phyloP scores from a whole-genome alignment of 2,329 filamentous ascomycete species.

The Talaromyces sp. region DNA sequence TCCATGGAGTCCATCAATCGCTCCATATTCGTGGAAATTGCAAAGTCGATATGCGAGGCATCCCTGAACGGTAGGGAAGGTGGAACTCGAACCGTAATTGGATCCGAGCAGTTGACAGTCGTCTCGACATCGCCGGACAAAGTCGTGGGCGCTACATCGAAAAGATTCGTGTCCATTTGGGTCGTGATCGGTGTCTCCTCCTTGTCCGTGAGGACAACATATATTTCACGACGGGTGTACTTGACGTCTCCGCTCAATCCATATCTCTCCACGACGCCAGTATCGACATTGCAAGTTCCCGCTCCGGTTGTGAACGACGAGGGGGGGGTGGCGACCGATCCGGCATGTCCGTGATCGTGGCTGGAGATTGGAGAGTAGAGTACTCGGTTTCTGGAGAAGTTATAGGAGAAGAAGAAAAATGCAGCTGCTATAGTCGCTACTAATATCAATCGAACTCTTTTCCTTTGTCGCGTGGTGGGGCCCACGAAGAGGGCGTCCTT shows the following conservation, averaged over 20 bases:
- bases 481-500: constrained; percentile 14
- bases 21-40: constrained; percentile 53
- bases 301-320: background rate
- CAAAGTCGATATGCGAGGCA: constrained; percentile 54
- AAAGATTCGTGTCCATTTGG: constrained; percentile 13
- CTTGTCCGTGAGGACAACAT: constrained; percentile 12
- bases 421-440: constrained; percentile 7
- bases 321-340: background rate
- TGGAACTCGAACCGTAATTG: constrained; percentile 49
- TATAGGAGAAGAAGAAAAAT: constrained; percentile 15
- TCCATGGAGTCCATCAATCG: constrained; percentile 51
- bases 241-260: constrained; percentile 5
- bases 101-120: constrained; percentile 37
- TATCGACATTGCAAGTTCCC: constrained; percentile 9
- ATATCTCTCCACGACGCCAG: constrained; percentile 8
- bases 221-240: constrained; percentile 12
- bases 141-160: constrained; percentile 8
- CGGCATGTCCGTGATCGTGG: background rate
- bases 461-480: constrained; percentile 12
- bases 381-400: constrained; percentile 7
- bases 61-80: constrained; percentile 43
- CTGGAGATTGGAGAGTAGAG: constrained; percentile 7
- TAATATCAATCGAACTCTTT: constrained; percentile 10
- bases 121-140: background rate
- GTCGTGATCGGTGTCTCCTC: constrained; percentile 4